Conservation (phyloP, 257 asterid genomes). For the Voacanga thouarsii region DNA sequence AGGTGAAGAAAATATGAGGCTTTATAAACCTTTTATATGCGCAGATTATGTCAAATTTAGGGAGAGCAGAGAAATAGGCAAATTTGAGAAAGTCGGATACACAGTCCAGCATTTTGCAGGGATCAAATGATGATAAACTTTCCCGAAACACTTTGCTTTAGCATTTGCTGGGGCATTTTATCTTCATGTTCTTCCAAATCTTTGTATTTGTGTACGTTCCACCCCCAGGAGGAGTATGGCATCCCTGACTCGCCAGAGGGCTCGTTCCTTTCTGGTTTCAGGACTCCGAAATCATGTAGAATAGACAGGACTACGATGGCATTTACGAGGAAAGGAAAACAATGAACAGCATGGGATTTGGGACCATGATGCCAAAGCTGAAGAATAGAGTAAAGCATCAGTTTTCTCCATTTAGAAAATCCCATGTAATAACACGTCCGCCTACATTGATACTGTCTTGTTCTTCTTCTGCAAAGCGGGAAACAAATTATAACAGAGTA, state of each 20-base stretch:
- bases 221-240: neutral
- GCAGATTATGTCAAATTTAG: conserved; percentile 51
- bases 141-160: too few relatives aligned
- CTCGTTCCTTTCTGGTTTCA: neutral
- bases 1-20: conserved; percentile 41
- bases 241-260: neutral
- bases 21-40: conserved; percentile 54
- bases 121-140: conserved; percentile 16
- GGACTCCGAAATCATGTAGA: neutral
- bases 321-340: neutral
- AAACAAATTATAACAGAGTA: too few relatives aligned
- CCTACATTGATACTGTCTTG: neutral
- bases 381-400: neutral
- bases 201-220: neutral
- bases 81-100: conserved; percentile 57
- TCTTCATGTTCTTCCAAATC: neutral
- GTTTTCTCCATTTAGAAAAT: neutral
- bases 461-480: too few relatives aligned
- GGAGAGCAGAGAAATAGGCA: conserved; percentile 51
- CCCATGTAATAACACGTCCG: neutral
- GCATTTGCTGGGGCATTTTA: neutral
- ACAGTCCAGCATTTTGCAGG: conserved; percentile 65
- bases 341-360: neutral
- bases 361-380: neutral
- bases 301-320: neutral